These are phyloP conservation scores for Elaeis oleifera DNA, from an alignment of 202 grass and related monocot species.

Conservation along the genomic window DNA sequence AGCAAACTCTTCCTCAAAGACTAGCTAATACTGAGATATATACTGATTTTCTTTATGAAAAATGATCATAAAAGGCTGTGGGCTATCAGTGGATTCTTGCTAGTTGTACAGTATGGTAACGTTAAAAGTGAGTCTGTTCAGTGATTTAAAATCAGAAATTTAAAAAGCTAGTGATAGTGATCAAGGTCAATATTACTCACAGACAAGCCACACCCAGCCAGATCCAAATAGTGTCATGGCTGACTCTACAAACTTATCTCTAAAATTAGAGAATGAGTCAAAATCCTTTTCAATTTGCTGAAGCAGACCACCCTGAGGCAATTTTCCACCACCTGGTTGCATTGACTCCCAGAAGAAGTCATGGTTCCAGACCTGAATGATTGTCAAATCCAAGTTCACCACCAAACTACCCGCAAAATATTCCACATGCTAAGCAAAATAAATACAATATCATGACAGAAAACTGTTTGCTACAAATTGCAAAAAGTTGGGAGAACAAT, in stretches of 20 bases:
- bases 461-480: too few species aligned
- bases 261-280: conserved; percentile 77
- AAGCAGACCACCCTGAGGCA: conserved; percentile 48
- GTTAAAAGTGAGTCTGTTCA: too few species aligned
- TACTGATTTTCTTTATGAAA: too few species aligned
- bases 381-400: not conserved
- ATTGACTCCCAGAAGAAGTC: conserved; percentile 98
- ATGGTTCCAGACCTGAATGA: conserved; percentile 77
- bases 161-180: too few species aligned
- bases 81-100: too few species aligned
- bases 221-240: conserved; percentile 51
- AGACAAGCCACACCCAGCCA: conserved; percentile 85
- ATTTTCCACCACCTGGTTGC: conserved; percentile 68
- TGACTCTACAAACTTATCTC: conserved; percentile 61
- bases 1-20: too few species aligned
- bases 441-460: too few species aligned
- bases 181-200: conserved; percentile 40
- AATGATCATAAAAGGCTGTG: too few species aligned
- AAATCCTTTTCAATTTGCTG: conserved; percentile 94
- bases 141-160: too few species aligned
- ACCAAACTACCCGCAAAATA: not conserved
- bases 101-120: too few species aligned
- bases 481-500: too few species aligned
- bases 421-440: not conserved
- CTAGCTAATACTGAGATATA: too few species aligned